These are phyloP conservation scores for Anaeromyces robustus DNA, from an alignment of 192 early-diverging fungal species.

Conservation along the genomic window DNA sequence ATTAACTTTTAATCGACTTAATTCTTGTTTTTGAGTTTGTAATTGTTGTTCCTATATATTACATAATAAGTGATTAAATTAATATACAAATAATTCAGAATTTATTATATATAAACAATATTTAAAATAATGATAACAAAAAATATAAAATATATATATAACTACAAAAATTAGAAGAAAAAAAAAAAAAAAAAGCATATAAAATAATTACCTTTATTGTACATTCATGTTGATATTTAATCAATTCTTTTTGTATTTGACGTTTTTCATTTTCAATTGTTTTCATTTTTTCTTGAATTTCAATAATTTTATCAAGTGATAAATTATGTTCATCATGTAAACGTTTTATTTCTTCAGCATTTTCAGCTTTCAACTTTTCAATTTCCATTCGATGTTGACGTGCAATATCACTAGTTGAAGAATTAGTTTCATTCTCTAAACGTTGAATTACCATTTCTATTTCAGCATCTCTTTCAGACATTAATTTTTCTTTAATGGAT, in stretches of 20 bases:
- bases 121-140: too few species aligned
- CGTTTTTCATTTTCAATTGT: constrained; percentile 11
- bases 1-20: constrained; percentile 21
- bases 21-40: constrained; percentile 22
- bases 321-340: constrained; percentile 29
- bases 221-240: constrained; percentile 20
- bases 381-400: constrained; percentile 31
- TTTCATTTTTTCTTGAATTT: constrained; percentile 12
- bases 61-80: too few species aligned
- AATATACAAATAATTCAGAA: too few species aligned
- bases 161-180: neutral
- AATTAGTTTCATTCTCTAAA: constrained; percentile 31
- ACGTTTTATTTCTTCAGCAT: constrained; percentile 30
- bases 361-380: constrained; percentile 24
- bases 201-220: constrained; percentile 10
- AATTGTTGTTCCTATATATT: constrained; percentile 16
- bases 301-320: constrained; percentile 27
- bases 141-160: too few species aligned
- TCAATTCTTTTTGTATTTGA: constrained; percentile 21
- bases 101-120: too few species aligned
- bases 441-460: constrained; percentile 37
- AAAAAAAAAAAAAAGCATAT: constrained; percentile 1
- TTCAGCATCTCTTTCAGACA: constrained; percentile 36
- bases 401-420: constrained; percentile 21
- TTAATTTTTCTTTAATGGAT: constrained; percentile 27